Evolutionary conservation across 306 rosid species (phyloP), one percentile per base, ranked within the genome.

Genomic region (Erythrophleum fordii): DNA sequence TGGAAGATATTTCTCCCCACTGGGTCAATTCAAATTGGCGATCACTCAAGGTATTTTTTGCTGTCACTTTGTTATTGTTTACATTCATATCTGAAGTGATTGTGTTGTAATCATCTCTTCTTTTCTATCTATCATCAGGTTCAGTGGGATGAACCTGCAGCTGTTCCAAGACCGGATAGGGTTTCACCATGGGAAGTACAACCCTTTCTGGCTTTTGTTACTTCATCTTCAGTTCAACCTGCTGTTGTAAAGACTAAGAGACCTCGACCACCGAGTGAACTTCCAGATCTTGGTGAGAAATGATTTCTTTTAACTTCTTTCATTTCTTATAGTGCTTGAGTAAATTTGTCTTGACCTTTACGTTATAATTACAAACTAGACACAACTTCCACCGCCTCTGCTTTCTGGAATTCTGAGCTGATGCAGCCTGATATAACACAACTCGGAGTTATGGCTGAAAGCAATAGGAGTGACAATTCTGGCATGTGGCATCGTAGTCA

Each of bases 101-200:
- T 73, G 49, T 66, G 26, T 70, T 61, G 28, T 61, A 75, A 49
- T 34, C 22, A 60, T 76, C 34, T 65, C 76, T 17, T 70, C 60
- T 65, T 77, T 44, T 69, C 34, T 73, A 56, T 81, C 80, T 77
- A 58, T 82, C 35, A 10, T 4, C 85, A 95, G 99, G 99, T 93
- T 83, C 98, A 93, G 81, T 95, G 99, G 99, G 99, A 95, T 82
- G 99, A 95, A 79, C 86, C 91, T 72, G 86, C 97, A 60, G 78
- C 98, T 48, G 80, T 92, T 85, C 77, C 82, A 13, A 89, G 98
- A 85, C 99, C 98, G 31, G 97, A 92, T 23, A 90, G 94, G 88
- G 97, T 95, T 77, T 95, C 98, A 2, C 90, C 97, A 5, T 95
- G 98, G 98, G 97, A 95, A 85, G 89, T 95, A 75, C 98, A 95